These are phyloP conservation scores for Sinapis alba DNA, from an alignment of 441 rosid species.

Conservation along the genomic window DNA sequence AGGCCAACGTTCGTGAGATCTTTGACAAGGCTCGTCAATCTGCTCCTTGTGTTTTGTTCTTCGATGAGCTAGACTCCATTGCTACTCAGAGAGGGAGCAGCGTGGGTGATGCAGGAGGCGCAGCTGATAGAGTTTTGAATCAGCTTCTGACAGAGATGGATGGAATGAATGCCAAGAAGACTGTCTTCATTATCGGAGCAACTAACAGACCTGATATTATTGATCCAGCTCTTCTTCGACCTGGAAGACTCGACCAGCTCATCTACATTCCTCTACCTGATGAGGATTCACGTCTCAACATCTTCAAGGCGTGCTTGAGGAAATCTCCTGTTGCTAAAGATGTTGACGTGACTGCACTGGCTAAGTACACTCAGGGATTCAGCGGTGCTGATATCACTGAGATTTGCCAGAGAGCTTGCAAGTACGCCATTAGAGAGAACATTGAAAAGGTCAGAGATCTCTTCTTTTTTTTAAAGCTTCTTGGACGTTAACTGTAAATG, in stretches of 20 bases:
- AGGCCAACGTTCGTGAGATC: not conserved
- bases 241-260: not conserved
- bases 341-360: not conserved
- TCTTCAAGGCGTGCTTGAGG: not conserved
- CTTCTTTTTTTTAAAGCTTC: not conserved
- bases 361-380: constrained; percentile 46
- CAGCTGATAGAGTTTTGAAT: not conserved
- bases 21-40: not conserved
- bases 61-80: not conserved
- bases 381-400: constrained; percentile 68
- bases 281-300: not conserved
- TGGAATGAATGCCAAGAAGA: not conserved
- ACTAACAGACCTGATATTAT: not conserved
- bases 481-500: not conserved
- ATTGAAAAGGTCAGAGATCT: constrained; percentile 50
- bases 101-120: not conserved
- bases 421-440: constrained; percentile 61
- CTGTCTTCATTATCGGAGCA: not conserved
- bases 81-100: not conserved
- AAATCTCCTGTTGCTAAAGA: not conserved
- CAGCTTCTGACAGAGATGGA: not conserved
- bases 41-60: not conserved
- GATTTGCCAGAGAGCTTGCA: constrained; percentile 65
- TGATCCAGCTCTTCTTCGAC: not conserved
- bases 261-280: not conserved